Evolutionary conservation across 2,329 filamentous ascomycete genomes (phyloP).

Genomic region (Escovopsis sp.): DNA sequence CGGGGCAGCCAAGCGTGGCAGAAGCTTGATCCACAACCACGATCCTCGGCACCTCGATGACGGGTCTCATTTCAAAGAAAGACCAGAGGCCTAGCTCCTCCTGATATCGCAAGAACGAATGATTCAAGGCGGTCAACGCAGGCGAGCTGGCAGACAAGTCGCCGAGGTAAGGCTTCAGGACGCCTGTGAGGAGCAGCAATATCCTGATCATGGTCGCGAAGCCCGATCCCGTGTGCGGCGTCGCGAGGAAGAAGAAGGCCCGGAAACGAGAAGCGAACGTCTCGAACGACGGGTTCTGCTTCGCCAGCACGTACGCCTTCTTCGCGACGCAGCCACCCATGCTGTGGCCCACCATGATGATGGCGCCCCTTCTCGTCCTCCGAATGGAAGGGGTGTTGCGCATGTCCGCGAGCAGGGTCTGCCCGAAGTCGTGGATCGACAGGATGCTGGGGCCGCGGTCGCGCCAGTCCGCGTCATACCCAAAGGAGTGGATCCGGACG

Average conservation of each 20-base stretch:
- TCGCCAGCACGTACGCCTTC: slow-evolving; percentile 1
- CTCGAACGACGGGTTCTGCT: not conserved
- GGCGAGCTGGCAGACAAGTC: not conserved
- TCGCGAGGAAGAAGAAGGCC: slow-evolving; percentile 1
- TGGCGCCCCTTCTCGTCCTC: not conserved
- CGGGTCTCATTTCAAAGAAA: slow-evolving; percentile 1
- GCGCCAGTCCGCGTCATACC: slow-evolving; percentile 2
- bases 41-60: not conserved
- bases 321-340: slow-evolving; percentile 3
- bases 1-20: not conserved
- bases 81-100: slow-evolving; percentile 2
- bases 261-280: not conserved
- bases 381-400: slow-evolving; percentile 1
- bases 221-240: slow-evolving; percentile 1
- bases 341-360: slow-evolving; percentile 3
- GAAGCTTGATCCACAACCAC: slow-evolving; percentile 1
- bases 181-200: not conserved
- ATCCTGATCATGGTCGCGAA: not conserved
- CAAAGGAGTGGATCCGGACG: slow-evolving; percentile 1
- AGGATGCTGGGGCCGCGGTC: not conserved
- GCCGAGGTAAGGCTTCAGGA: not conserved
- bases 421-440: not conserved
- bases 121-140: not conserved
- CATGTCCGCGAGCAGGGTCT: slow-evolving; percentile 1
- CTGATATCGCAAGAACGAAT: not conserved